Conservation (phyloP, 805 yeast species). For the Sugiyamaella qingdaonensis region DNA sequence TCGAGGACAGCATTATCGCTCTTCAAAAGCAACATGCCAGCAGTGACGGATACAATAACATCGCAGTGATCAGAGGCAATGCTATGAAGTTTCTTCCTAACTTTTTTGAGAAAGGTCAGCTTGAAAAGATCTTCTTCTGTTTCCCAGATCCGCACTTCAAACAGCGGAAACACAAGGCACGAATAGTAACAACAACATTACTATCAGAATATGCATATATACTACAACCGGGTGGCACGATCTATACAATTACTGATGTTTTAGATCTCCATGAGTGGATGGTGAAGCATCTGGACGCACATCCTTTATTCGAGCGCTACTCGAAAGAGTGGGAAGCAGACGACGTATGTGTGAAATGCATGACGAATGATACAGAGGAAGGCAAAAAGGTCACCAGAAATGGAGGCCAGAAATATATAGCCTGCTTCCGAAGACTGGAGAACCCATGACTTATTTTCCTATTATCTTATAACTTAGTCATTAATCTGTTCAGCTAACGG, state of each 20-base stretch:
- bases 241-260: slow-evolving; percentile 95
- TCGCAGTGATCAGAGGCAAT: slow-evolving; percentile 87
- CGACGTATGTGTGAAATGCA: slow-evolving; percentile 79
- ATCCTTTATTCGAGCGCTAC: slow-evolving; percentile 85
- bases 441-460: slow-evolving; percentile 12
- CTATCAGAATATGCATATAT: slow-evolving; percentile 90
- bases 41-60: slow-evolving; percentile 61
- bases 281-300: slow-evolving; percentile 86
- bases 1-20: slow-evolving; percentile 91
- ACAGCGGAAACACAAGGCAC: slow-evolving; percentile 93
- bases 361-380: slow-evolving; percentile 94
- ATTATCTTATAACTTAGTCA: too few species aligned
- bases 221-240: slow-evolving; percentile 76
- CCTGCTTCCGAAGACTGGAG: slow-evolving; percentile 70
- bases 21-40: slow-evolving; percentile 54
- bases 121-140: slow-evolving; percentile 91
- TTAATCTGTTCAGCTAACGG: not conserved
- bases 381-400: slow-evolving; percentile 95
- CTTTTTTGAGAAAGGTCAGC: slow-evolving; percentile 77
- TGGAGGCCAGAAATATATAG: slow-evolving; percentile 79
- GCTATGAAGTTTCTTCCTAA: slow-evolving; percentile 97
- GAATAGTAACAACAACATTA: slow-evolving; percentile 87
- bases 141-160: slow-evolving; percentile 99
- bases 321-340: slow-evolving; percentile 69
- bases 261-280: slow-evolving; percentile 92